Evolutionary conservation across 768 basidiomycete genomes (phyloP).

Genomic region (Pluteus cervinus): DNA sequence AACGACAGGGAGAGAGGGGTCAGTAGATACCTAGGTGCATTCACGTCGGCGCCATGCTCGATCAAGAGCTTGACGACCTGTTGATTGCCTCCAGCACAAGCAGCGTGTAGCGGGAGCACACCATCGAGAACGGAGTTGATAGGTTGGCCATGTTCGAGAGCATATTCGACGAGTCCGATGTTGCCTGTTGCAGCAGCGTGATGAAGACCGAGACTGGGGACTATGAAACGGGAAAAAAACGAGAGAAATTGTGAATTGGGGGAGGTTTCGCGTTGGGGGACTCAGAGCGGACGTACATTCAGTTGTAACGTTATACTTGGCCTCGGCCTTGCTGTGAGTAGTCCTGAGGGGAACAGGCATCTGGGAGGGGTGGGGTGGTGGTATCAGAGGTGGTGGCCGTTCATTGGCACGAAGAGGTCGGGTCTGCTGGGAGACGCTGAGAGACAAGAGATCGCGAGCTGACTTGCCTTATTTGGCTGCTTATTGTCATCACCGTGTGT

Average conservation of each 20-base stretch:
- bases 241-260: slow-evolving; percentile 9
- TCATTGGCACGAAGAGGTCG: slow-evolving; percentile 7
- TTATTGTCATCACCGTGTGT: too few species aligned
- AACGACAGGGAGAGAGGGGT: slow-evolving; percentile 5
- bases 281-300: slow-evolving; percentile 35
- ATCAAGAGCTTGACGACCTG: slow-evolving; percentile 85
- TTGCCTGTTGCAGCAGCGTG: slow-evolving; percentile 81
- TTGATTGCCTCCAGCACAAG: slow-evolving; percentile 85
- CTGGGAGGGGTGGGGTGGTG: too few species aligned
- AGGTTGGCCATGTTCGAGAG: slow-evolving; percentile 90
- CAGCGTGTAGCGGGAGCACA: slow-evolving; percentile 94
- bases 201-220: slow-evolving; percentile 72
- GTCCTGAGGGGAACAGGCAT: slow-evolving; percentile 50
- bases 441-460: too few species aligned
- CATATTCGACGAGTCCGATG: slow-evolving; percentile 88
- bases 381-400: too few species aligned
- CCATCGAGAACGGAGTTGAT: slow-evolving; percentile 95
- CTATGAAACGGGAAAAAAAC: slow-evolving; percentile 26
- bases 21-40: slow-evolving; percentile 74
- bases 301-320: slow-evolving; percentile 53
- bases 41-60: slow-evolving; percentile 95
- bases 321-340: slow-evolving; percentile 41
- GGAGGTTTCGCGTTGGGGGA: not conserved
- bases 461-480: too few species aligned
- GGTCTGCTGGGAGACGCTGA: too few species aligned